Evolutionary conservation across 345 rosid genomes (phyloP), one percentile per base, ranked within the genome.

Genomic region (Aquilaria sinensis): DNA sequence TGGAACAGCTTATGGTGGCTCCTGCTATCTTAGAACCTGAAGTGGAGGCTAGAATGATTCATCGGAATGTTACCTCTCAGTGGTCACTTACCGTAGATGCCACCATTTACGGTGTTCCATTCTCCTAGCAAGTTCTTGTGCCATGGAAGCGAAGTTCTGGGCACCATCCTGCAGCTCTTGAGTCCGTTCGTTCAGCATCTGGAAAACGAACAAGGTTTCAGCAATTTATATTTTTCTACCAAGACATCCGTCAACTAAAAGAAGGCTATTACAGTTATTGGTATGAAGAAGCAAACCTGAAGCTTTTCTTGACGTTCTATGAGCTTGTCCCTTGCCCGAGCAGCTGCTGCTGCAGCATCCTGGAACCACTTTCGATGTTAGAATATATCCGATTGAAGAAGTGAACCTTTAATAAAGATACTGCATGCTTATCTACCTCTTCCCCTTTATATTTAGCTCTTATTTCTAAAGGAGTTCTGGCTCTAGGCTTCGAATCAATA

Each of bases 91-190:
- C 83, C 74, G 84, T 63, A 86, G 56, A 34, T 84, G 75, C 94
- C 96, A 93, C 97, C 96, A 93, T 79, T 86, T 88, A 4, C 90
- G 91, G 65, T 82, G 83, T 72, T 90, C 97, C 97, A 90, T 93
- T 67, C 70, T 78, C 76, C 77, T 90, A 51, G 83, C 94, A 58
- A 93, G 96, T 69, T 93, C 92, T 9, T 61, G 61, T 46, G 94
- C 96, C 82, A 85, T 67, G 2, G 89, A 78, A 56, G 95, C 90
- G 61, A 90, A 90, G 76, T 81, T 74, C 66, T 90, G 83, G 51
- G 98, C 94, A 53, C 88, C 89, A 2, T 58, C 78, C 66, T 86
- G 94, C 58, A 93, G 85, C 83, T 90, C 98, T 45, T 80, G 82
- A 4, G 92, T 83, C 1, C 88, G 86, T 58, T 76, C 75, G 55